Evolutionary conservation across 352 stramenopile species (phyloP).

Genomic region (Thalassiosira ordinaria): DNA sequence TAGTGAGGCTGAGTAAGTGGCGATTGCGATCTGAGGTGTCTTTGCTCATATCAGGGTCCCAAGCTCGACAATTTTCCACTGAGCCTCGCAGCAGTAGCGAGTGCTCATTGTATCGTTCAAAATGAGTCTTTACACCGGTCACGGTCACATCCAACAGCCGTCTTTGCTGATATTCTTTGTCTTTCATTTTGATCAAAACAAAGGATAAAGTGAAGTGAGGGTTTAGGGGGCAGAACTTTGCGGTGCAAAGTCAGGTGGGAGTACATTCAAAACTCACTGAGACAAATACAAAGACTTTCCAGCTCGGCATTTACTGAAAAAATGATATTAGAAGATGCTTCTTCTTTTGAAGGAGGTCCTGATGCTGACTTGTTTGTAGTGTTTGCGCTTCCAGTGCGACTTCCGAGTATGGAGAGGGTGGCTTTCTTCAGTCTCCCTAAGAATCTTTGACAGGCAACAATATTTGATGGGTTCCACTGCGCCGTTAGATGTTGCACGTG

Average conservation of each 20-base stretch:
- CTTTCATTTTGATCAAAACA: conserved; percentile 19
- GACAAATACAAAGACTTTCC: conserved; percentile 32
- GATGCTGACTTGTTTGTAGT: neutral
- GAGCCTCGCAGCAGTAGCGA: conserved; percentile 51
- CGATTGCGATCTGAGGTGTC: conserved; percentile 55
- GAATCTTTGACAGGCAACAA: conserved; percentile 82
- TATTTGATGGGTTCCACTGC: conserved; percentile 84
- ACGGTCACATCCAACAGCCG: conserved; percentile 58
- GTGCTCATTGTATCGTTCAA: conserved; percentile 40
- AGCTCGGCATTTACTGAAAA: conserved; percentile 42
- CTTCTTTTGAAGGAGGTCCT: neutral
- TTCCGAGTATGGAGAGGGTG: conserved; percentile 40
- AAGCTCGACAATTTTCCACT: conserved; percentile 52
- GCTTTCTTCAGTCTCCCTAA: conserved; percentile 76
- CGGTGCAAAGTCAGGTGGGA: neutral
- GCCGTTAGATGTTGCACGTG: conserved; percentile 53
- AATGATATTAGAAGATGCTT: neutral
- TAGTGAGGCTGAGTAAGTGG: conserved; percentile 33
- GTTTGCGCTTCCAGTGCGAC: conserved; percentile 3
- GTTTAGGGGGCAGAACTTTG: neutral
- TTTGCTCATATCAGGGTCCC: conserved; percentile 60
- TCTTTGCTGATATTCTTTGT: conserved; percentile 83
- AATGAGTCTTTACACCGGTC: conserved; percentile 26
- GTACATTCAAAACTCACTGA: conserved; percentile 15
- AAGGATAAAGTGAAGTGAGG: conserved; percentile 4